Percentiles rank a stretch among this genome's conserved stretches.
Evolutionary conservation across 192 early-diverging fungal species (phyloP).

Genomic region (Coemansia sp.): DNA sequence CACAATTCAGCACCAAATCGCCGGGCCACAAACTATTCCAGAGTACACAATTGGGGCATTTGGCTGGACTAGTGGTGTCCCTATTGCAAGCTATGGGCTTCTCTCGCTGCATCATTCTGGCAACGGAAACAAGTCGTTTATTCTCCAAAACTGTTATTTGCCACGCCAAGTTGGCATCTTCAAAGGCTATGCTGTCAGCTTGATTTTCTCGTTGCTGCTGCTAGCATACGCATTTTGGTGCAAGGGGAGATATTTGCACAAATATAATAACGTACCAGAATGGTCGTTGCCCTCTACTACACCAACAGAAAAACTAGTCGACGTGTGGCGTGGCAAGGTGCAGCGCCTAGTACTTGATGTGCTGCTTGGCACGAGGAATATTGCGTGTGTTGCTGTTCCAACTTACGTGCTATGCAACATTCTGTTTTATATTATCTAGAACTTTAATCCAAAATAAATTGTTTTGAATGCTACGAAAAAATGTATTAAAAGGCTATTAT

Average conservation of each 20-base stretch:
- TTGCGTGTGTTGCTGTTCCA: constrained; percentile 21
- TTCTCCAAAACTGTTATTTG: constrained; percentile 61
- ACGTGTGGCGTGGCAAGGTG: background rate
- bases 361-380: constrained; percentile 1
- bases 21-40: background rate
- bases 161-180: constrained; percentile 71
- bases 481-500: too few species aligned
- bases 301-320: too few species aligned
- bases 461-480: too few species aligned
- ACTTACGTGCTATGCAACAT: constrained; percentile 14
- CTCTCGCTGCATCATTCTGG: constrained; percentile 45
- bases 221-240: constrained; percentile 9
- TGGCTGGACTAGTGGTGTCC: constrained; percentile 63
- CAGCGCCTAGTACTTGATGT: background rate
- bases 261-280: background rate
- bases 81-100: constrained; percentile 59
- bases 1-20: constrained; percentile 54
- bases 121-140: constrained; percentile 23
- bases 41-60: constrained; percentile 68
- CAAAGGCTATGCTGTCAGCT: constrained; percentile 25
- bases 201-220: constrained; percentile 19
- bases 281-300: background rate
- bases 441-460: too few species aligned
- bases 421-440: constrained; percentile 14
- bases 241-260: background rate